A percentile compares a stretch with the other conserved stretches of the same genome.
These are phyloP conservation scores for Beauveria brongniartii DNA, from an alignment of 2,329 filamentous ascomycete species.

Conservation along the genomic window DNA sequence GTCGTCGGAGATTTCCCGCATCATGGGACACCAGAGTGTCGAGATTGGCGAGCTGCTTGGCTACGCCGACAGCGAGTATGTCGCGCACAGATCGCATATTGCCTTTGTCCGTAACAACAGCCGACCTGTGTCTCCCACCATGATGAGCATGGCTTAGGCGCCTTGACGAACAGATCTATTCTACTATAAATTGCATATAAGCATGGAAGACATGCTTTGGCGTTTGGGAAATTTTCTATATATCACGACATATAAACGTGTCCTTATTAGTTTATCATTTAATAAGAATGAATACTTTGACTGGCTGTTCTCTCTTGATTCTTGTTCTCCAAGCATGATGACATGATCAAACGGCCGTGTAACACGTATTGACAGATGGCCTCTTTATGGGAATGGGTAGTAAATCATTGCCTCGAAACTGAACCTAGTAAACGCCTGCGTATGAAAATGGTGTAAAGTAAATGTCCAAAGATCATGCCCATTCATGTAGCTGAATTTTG, in stretches of 20 bases:
- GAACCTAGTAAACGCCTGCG: slow-evolving; percentile 2
- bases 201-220: slow-evolving; percentile 3
- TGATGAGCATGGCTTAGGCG: slow-evolving; percentile 14
- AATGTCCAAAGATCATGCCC: slow-evolving; percentile 4
- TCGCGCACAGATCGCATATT: slow-evolving; percentile 81
- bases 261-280: background rate
- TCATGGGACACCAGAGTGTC: slow-evolving; percentile 74
- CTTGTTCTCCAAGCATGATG: background rate
- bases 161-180: background rate
- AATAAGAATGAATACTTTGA: slow-evolving; percentile 1
- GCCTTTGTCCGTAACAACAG: slow-evolving; percentile 58
- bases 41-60: slow-evolving; percentile 76
- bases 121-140: slow-evolving; percentile 41
- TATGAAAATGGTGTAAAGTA: slow-evolving; percentile 3
- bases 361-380: background rate
- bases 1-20: slow-evolving; percentile 71
- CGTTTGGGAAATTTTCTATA: background rate
- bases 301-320: background rate
- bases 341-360: background rate
- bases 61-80: slow-evolving; percentile 92
- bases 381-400: background rate
- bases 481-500: slow-evolving; percentile 5
- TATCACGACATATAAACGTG: background rate
- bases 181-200: slow-evolving; percentile 3
- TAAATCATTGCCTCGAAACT: background rate